These are phyloP conservation scores for Metschnikowia henanensis DNA, from an alignment of 805 yeast genomes.

Conservation along the genomic window DNA sequence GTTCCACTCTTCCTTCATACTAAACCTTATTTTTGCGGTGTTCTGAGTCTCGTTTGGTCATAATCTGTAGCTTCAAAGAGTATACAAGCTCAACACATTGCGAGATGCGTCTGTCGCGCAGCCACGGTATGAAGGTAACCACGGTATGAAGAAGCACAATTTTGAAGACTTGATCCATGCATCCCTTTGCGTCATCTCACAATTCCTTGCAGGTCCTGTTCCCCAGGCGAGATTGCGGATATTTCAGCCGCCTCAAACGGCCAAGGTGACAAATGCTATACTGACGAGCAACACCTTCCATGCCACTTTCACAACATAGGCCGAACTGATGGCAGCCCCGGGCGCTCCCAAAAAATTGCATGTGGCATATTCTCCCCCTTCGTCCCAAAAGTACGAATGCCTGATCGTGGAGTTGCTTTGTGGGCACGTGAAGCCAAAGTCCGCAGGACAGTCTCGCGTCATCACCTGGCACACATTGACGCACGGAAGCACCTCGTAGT, in stretches of 20 bases:
- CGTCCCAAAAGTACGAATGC: slow-evolving; percentile 47
- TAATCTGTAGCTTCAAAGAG: no score
- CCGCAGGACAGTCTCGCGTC: slow-evolving; percentile 81
- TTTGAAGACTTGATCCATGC: no score
- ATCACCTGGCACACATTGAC: slow-evolving; percentile 75
- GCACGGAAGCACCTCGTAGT: slow-evolving; percentile 87
- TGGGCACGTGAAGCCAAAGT: slow-evolving; percentile 78
- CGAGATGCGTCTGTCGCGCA: no score
- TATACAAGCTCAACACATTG: no score
- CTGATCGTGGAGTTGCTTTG: slow-evolving; percentile 29
- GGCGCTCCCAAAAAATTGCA: slow-evolving; percentile 39
- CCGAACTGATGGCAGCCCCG: slow-evolving; percentile 2
- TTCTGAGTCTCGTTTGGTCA: no score
- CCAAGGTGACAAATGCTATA: slow-evolving; percentile 4
- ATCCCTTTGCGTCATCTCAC: no score
- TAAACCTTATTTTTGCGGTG: no score
- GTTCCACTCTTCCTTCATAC: no score
- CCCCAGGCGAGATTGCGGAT: not conserved
- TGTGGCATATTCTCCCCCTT: slow-evolving; percentile 25
- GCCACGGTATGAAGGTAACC: no score
- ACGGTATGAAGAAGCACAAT: no score
- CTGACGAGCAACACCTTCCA: slow-evolving; percentile 7
- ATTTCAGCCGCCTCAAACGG: not conserved
- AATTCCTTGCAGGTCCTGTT: no score
- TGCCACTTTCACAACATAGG: slow-evolving; percentile 5